Base-by-base conservation (phyloP, 2,329 filamentous ascomycete species). In the Colletotrichum sojae region DNA sequence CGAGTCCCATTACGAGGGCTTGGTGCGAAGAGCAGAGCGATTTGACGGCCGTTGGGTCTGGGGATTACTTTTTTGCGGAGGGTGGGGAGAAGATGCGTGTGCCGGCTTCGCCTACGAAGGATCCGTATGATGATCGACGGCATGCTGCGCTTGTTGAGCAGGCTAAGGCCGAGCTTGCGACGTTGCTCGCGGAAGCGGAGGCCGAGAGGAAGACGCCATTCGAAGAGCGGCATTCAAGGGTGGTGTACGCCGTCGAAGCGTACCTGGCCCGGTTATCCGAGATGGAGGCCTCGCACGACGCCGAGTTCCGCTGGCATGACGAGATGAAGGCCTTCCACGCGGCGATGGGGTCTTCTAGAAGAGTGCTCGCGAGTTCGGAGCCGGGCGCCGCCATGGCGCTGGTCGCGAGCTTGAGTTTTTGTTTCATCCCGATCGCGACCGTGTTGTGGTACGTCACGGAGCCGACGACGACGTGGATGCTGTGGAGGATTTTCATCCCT, bases 281-380 rank as follows among this genome's bases (percentile, higher is more conserved):
- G 13, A 55, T 69, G 62, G 57, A 61, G 18, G 63, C 66, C 12
- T 22, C 55, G n/a, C 66, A 69, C 52, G 62, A 60, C 10, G 45
- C 45, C n/a, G 66, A 69, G 45, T 69, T 69, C 36, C 60, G 56
- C 45, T 69, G 66, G 66, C 64, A 69, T 10, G 43, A 52, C 0
- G 62, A 69, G 51, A 49, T 69, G 4, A 56, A 60, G 25, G 56
- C 55, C 5, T 69, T 66, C 25, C 49, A 56, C 40, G 45, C 60
- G 0, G 45, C 39, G 10, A 69, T 66, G 62, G 52, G 56, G 22
- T 49, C 64, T 5, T 49, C 62, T 16, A 53, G 55, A 5, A 31
- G 31, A 9, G 31, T 36, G 2, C 31, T 53, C n/a, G 46, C 66
- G 43, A 45, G 62, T 2, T 56, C 66, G 2, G 63, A 60, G 12